Percentiles rank a stretch among this genome's conserved stretches.
These are phyloP conservation scores for Apocynum venetum DNA, from an alignment of 257 asterid species.

Conservation along the genomic window DNA sequence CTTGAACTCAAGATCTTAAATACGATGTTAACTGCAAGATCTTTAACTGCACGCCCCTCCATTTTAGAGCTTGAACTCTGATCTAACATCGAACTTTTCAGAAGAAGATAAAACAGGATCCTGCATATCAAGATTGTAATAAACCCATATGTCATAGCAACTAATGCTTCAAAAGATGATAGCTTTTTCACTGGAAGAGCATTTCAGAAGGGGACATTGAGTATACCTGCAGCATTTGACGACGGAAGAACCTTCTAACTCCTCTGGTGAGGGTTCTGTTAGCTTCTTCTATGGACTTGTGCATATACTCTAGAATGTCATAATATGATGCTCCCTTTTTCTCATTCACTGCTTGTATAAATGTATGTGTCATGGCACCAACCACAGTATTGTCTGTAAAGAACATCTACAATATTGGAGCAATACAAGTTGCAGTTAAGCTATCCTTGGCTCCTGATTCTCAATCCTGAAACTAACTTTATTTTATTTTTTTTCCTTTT, in stretches of 20 bases:
- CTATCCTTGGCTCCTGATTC: not conserved
- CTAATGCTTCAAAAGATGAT: not conserved
- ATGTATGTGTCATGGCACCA: conserved; percentile 67
- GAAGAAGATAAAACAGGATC: conserved; percentile 57
- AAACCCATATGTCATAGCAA: not conserved
- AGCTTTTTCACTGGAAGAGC: not conserved
- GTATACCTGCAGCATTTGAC: conserved; percentile 56
- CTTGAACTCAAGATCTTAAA: too few relatives aligned
- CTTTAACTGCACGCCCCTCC: not conserved
- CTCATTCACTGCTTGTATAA: conserved; percentile 45
- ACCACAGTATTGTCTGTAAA: conserved; percentile 36
- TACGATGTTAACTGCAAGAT: not conserved
- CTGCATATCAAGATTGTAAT: conserved; percentile 26
- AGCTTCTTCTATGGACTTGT: conserved; percentile 35
- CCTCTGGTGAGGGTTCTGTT: conserved; percentile 23
- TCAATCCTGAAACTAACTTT: not conserved
- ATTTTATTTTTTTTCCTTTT: not conserved
- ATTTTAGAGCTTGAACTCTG: conserved; percentile 38
- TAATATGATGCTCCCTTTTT: conserved; percentile 33
- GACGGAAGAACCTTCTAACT: conserved; percentile 40
- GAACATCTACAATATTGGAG: conserved; percentile 38
- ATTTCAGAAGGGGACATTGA: conserved; percentile 2
- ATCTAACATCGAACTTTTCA: conserved; percentile 28
- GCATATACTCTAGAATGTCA: conserved; percentile 41
- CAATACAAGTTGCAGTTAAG: not conserved